phyloP scores from a whole-genome alignment of 176 grass and related monocot species.

The Zoysia japonica region DNA sequence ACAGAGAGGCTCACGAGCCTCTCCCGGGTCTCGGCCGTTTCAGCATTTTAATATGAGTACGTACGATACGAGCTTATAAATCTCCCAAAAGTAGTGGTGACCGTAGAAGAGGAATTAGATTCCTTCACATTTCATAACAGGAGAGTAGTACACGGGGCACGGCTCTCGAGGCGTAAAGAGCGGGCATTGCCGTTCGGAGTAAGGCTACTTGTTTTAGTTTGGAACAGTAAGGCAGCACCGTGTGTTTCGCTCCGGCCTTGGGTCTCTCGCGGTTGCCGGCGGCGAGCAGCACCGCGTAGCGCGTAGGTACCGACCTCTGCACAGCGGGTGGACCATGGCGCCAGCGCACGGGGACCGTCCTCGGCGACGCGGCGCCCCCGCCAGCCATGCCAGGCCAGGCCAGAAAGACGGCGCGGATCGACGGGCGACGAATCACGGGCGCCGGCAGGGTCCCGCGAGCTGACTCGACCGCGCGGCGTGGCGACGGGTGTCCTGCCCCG shows the following conservation, averaged over 20 bases:
- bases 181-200: not conserved
- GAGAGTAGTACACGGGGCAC: not conserved
- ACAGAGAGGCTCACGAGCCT: not conserved
- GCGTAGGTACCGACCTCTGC: too few species aligned
- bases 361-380: not conserved
- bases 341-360: too few species aligned
- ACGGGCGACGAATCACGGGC: slow-evolving; percentile 8
- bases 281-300: too few species aligned
- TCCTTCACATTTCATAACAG: slow-evolving; percentile 5
- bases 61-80: not conserved
- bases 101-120: slow-evolving; percentile 3
- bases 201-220: not conserved
- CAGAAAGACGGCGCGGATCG: slow-evolving; percentile 4
- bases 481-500: slow-evolving; percentile 34
- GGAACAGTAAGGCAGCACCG: too few species aligned
- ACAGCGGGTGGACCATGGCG: too few species aligned
- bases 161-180: not conserved
- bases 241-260: too few species aligned
- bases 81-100: not conserved
- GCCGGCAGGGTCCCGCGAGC: not conserved
- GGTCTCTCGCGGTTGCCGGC: too few species aligned
- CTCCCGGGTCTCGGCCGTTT: not conserved
- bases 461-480: not conserved
- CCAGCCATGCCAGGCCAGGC: not conserved
- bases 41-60: not conserved